Percentiles rank a stretch among this genome's conserved stretches.
Conservation (phyloP, 2,329 filamentous ascomycete genomes). For the Sclerotinia sclerotiorum region DNA sequence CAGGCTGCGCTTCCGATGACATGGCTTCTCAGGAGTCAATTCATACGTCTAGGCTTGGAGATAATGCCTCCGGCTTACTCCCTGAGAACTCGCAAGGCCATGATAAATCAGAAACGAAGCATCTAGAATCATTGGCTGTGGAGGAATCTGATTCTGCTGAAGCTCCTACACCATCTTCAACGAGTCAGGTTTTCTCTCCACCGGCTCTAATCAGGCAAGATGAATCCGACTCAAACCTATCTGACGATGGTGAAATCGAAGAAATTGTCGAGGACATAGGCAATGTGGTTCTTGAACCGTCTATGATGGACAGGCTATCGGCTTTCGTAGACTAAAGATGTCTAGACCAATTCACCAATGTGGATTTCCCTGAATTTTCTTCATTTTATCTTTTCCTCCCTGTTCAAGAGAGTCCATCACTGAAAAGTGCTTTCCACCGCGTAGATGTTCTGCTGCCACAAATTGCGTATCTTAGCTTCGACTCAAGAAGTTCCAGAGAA, state of each 20-base stretch:
- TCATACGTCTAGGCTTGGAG: neutral
- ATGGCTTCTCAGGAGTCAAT: neutral
- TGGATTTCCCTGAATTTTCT: neutral
- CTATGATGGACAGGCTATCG: constrained; percentile 8
- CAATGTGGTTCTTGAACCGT: neutral
- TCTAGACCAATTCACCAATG: neutral
- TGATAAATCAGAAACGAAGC: neutral
- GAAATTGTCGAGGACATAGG: constrained; percentile 5
- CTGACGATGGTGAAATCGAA: constrained; percentile 7
- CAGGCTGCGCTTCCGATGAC: neutral
- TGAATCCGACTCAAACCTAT: neutral
- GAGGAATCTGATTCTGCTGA: neutral
- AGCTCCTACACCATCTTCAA: neutral
- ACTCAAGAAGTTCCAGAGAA: neutral
- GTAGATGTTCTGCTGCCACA: neutral
- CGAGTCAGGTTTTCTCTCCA: neutral
- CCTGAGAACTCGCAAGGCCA: neutral
- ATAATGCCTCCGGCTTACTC: neutral
- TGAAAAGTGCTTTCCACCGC: neutral
- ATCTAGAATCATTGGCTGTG: neutral
- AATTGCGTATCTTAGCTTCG: neutral
- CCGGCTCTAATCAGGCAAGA: neutral
- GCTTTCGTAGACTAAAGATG: constrained; percentile 1
- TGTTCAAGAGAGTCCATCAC: neutral
- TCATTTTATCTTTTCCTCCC: neutral